These are phyloP conservation scores for Fusarium burgessii DNA, from an alignment of 2,329 filamentous ascomycete genomes.

Conservation along the genomic window DNA sequence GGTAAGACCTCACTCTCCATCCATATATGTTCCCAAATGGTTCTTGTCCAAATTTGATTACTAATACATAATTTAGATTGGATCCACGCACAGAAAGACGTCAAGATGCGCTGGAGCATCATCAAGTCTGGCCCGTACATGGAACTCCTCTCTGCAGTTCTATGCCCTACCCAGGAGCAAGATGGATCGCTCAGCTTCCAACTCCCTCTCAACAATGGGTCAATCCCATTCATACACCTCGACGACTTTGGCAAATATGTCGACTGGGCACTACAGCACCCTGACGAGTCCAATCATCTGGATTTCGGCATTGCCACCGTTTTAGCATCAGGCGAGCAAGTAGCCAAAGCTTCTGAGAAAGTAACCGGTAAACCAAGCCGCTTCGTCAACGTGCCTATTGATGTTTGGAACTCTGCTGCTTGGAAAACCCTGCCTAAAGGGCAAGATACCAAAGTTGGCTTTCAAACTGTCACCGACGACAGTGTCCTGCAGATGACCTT, in stretches of 20 bases:
- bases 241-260: not conserved
- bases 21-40: not conserved
- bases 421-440: not conserved
- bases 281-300: not conserved
- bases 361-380: not conserved
- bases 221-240: not conserved
- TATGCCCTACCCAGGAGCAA: not conserved
- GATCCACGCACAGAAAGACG: not conserved
- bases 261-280: fast-evolving
- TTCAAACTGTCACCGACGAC: not conserved
- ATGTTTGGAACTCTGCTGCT: not conserved
- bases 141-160: not conserved
- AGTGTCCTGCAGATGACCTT: not conserved
- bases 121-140: not conserved
- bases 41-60: not conserved
- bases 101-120: not conserved
- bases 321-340: not conserved
- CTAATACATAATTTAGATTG: not conserved
- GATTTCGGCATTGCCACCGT: not conserved
- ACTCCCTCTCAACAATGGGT: not conserved
- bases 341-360: not conserved
- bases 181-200: not conserved
- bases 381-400: not conserved
- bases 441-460: not conserved
- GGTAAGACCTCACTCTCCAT: fast-evolving